Evolutionary conservation across 2,329 filamentous ascomycete species (phyloP).

Genomic region (Pseudodiploospora longispora): DNA sequence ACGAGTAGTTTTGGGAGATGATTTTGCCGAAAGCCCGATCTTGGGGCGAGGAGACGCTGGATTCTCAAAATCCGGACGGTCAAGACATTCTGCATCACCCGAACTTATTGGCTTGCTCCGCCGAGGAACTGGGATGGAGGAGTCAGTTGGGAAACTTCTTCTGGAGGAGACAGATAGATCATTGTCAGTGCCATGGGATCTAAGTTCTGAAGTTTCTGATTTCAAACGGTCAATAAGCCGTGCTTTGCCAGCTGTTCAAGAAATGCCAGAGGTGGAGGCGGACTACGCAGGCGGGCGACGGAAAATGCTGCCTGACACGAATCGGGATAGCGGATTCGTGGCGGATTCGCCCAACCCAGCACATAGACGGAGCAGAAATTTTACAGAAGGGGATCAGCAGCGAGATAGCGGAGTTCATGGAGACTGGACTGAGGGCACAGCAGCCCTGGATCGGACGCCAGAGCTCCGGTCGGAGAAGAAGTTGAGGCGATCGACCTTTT

Average conservation of each 20-base stretch:
- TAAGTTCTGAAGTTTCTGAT: constrained; percentile 25
- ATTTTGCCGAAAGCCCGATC: constrained; percentile 30
- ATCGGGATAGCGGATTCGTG: constrained; percentile 24
- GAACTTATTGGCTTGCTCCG: constrained; percentile 20
- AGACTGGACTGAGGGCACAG: constrained; percentile 32
- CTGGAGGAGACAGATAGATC: constrained; percentile 17
- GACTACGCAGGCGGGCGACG: constrained; percentile 11
- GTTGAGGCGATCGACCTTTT: constrained; percentile 24
- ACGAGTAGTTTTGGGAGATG: constrained; percentile 16
- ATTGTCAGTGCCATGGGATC: constrained; percentile 5
- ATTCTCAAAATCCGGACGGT: constrained; percentile 6
- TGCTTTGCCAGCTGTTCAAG: constrained; percentile 42
- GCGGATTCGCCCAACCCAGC: constrained; percentile 36
- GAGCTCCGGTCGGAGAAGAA: constrained; percentile 18
- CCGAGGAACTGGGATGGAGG: constrained; percentile 21
- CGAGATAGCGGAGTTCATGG: constrained; percentile 52
- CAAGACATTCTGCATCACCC: not conserved
- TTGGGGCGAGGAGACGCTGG: constrained; percentile 22
- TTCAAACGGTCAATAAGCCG: constrained; percentile 35
- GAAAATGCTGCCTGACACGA: constrained; percentile 26
- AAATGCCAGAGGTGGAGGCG: constrained; percentile 39
- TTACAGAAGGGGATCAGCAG: constrained; percentile 25
- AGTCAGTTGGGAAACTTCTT: constrained; percentile 21
- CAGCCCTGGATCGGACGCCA: constrained; percentile 17
- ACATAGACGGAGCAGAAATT: constrained; percentile 25